phyloP scores from a whole-genome alignment of 148 eudicot genomes.

The Cornus controversa region DNA sequence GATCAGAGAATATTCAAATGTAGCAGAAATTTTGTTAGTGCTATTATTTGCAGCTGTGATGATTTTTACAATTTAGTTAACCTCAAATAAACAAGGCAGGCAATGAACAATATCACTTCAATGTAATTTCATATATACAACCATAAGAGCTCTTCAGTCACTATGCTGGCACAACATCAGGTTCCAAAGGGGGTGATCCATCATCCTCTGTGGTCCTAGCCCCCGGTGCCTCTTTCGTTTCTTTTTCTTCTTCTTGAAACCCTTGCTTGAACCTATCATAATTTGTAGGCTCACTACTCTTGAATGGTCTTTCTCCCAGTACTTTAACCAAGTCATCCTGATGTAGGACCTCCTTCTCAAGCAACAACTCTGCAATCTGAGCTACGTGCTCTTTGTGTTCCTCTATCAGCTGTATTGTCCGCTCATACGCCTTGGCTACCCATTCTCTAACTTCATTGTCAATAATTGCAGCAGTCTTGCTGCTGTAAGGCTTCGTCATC shows the following conservation, averaged over 20 bases:
- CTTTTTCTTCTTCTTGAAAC: slow-evolving; percentile 38
- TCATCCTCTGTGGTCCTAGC: slow-evolving; percentile 30
- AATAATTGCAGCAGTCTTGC: slow-evolving; percentile 84
- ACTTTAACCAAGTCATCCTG: slow-evolving; percentile 79
- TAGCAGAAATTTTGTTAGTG: not conserved
- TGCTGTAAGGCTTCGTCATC: slow-evolving; percentile 88
- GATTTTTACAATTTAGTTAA: not conserved
- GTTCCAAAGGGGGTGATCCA: slow-evolving; percentile 53
- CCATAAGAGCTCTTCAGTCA: not conserved
- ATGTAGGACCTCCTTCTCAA: slow-evolving; percentile 93
- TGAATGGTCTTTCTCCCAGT: slow-evolving; percentile 80
- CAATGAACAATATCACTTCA: not conserved
- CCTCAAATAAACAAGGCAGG: not conserved
- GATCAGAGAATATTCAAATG: not conserved
- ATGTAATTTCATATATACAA: not conserved
- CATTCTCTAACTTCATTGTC: slow-evolving; percentile 89
- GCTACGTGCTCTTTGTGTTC: slow-evolving; percentile 81
- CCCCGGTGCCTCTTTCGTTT: slow-evolving; percentile 16
- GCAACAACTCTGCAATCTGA: slow-evolving; percentile 71
- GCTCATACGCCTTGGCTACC: slow-evolving; percentile 72
- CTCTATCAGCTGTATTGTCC: slow-evolving; percentile 62
- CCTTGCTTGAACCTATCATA: slow-evolving; percentile 84
- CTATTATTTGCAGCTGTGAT: not conserved
- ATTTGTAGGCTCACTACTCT: slow-evolving; percentile 66
- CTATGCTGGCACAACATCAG: slow-evolving; percentile 58